Evolutionary conservation across 768 basidiomycete genomes (phyloP).

Genomic region (Lentinula sp.): DNA sequence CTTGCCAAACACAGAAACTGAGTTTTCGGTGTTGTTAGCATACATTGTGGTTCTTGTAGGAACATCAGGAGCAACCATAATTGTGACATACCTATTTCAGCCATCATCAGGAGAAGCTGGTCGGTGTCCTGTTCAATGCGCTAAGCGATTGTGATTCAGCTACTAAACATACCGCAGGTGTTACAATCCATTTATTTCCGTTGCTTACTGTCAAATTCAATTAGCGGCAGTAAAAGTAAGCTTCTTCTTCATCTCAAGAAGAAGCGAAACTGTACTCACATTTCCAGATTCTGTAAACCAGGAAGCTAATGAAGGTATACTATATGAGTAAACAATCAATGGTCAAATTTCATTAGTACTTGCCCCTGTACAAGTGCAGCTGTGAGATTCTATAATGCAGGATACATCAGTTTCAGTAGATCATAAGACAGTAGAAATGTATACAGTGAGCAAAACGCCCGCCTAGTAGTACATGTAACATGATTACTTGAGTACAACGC

Average conservation of each 20-base stretch:
- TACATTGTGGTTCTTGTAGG: too few relatives aligned
- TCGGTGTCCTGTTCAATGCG: too few relatives aligned
- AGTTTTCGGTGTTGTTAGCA: too few relatives aligned
- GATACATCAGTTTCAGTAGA: not conserved
- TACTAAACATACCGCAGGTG: constrained; percentile 19
- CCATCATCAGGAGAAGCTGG: constrained; percentile 25
- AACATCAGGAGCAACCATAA: not conserved
- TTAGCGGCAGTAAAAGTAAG: not conserved
- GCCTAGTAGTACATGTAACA: constrained; percentile 21
- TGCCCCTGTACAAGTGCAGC: constrained; percentile 44
- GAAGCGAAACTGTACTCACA: constrained; percentile 21
- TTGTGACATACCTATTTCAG: constrained; percentile 31
- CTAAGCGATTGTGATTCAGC: not conserved
- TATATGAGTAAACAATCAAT: not conserved
- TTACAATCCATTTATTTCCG: constrained; percentile 23
- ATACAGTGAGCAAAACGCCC: constrained; percentile 44
- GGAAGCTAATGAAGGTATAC: not conserved
- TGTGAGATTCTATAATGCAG: constrained; percentile 28
- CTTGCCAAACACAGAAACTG: constrained; percentile 20
- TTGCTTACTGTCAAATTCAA: constrained; percentile 30
- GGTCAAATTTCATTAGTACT: not conserved
- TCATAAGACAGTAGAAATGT: not conserved
- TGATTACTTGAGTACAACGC: not conserved
- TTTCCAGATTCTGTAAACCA: constrained; percentile 29
- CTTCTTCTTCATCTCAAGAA: not conserved